Conservation (phyloP, 495 filamentous ascomycete genomes). For the Extremus antarcticus region DNA sequence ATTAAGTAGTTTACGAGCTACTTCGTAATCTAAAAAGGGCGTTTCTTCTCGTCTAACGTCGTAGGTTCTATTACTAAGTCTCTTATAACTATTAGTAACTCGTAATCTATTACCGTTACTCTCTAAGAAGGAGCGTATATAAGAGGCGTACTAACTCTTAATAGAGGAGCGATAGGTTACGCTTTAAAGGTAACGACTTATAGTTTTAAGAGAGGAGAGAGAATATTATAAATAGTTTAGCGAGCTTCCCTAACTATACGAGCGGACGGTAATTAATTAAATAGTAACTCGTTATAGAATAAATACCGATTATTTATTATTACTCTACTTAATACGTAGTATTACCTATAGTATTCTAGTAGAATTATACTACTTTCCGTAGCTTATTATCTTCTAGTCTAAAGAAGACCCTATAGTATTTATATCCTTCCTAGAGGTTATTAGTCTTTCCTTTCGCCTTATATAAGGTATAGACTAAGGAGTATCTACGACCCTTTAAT, state of each 20-base stretch:
- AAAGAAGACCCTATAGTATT: background rate
- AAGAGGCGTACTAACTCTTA: background rate
- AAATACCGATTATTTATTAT: no score
- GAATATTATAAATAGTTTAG: background rate
- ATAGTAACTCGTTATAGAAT: no score
- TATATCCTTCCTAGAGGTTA: background rate
- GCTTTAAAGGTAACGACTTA: background rate
- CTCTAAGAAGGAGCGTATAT: no score
- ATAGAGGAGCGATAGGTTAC: background rate
- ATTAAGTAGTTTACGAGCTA: background rate
- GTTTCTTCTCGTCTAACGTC: no score
- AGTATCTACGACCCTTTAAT: no score
- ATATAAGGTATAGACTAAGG: no score
- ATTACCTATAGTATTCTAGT: background rate
- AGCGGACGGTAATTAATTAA: background rate
- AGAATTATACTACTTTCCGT: background rate
- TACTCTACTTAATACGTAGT: background rate
- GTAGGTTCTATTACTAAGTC: no score
- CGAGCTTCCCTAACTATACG: no score
- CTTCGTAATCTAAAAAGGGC: no score
- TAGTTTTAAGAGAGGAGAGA: background rate
- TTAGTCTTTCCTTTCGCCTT: no score
- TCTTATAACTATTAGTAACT: background rate
- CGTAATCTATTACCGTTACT: no score
- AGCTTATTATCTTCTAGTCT: background rate